Conservation (phyloP, 208 protist genomes). For the Porcisia hertigi region DNA sequence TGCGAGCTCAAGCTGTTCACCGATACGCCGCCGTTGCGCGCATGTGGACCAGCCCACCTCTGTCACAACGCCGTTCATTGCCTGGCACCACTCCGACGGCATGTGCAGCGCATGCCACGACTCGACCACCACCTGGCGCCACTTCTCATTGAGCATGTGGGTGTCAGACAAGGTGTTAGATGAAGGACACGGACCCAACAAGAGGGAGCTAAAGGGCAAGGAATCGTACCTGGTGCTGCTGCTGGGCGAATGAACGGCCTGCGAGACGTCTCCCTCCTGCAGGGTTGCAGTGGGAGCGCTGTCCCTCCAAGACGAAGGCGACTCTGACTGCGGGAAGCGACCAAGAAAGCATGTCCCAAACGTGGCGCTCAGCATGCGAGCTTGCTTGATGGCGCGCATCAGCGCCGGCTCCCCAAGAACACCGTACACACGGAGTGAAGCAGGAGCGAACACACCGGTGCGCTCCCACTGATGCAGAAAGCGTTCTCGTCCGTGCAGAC, state of each 20-base stretch:
- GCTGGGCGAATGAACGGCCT: neutral
- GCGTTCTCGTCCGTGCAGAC: constrained; percentile 31
- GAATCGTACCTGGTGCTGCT: neutral
- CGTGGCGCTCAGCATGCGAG: constrained; percentile 31
- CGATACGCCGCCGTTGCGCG: constrained; percentile 23
- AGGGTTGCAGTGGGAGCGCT: neutral
- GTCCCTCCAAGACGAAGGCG: neutral
- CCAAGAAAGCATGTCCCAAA: constrained; percentile 44
- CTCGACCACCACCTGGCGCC: constrained; percentile 15
- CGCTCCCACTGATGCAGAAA: constrained; percentile 40
- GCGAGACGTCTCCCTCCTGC: neutral
- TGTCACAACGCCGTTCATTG: constrained; percentile 47
- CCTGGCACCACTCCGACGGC: constrained; percentile 52
- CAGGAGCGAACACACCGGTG: constrained; percentile 36
- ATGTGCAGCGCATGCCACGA: constrained; percentile 37
- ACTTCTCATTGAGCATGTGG: constrained; percentile 3
- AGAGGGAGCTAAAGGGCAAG: constrained; percentile 21
- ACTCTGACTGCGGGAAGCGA: neutral
- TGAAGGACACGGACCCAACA: constrained; percentile 18
- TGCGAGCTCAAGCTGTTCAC: constrained; percentile 67
- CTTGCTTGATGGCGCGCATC: constrained; percentile 38
- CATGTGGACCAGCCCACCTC: constrained; percentile 36
- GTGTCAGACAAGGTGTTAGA: neutral
- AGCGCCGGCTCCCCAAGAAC: constrained; percentile 40
- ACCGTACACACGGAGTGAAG: constrained; percentile 52